These are phyloP conservation scores for Cephalotrichum gorgonifer DNA, from an alignment of 2,329 filamentous ascomycete species.

Conservation along the genomic window DNA sequence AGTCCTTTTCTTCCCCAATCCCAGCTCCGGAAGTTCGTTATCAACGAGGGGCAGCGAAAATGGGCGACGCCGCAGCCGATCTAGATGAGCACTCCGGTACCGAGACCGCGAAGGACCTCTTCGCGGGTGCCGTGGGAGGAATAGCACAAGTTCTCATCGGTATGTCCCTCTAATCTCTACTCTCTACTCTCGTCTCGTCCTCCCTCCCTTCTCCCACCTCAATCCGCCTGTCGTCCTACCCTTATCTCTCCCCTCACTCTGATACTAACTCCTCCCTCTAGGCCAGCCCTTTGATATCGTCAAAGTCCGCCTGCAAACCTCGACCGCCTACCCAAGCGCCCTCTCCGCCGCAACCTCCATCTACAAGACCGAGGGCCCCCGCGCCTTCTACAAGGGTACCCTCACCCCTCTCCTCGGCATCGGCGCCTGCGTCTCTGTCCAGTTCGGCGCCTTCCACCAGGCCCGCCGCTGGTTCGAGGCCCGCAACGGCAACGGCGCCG, in stretches of 20 bases:
- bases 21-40: too few relatives aligned
- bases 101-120: slow-evolving; percentile 77
- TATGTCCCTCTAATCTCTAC: slow-evolving; percentile 34
- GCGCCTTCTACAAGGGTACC: slow-evolving; percentile 97
- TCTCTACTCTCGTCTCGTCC: slow-evolving; percentile 3
- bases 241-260: background rate
- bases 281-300: slow-evolving; percentile 79
- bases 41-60: background rate
- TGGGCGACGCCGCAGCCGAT: background rate
- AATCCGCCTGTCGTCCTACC: background rate
- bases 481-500: slow-evolving; percentile 54
- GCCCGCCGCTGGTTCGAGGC: slow-evolving; percentile 79
- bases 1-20: too few relatives aligned
- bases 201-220: background rate
- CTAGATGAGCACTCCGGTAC: slow-evolving; percentile 11
- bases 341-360: slow-evolving; percentile 74
- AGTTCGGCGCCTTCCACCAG: slow-evolving; percentile 95
- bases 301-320: slow-evolving; percentile 94
- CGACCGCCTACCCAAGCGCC: slow-evolving; percentile 68
- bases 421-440: slow-evolving; percentile 93
- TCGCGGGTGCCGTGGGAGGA: slow-evolving; percentile 82
- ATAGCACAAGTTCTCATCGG: slow-evolving; percentile 89
- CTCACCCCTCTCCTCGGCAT: slow-evolving; percentile 91
- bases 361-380: slow-evolving; percentile 74
- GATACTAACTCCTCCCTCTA: slow-evolving; percentile 16